phyloP scores from a whole-genome alignment of 1,139 yeast species.

The Debaryomyces subglobosus region DNA sequence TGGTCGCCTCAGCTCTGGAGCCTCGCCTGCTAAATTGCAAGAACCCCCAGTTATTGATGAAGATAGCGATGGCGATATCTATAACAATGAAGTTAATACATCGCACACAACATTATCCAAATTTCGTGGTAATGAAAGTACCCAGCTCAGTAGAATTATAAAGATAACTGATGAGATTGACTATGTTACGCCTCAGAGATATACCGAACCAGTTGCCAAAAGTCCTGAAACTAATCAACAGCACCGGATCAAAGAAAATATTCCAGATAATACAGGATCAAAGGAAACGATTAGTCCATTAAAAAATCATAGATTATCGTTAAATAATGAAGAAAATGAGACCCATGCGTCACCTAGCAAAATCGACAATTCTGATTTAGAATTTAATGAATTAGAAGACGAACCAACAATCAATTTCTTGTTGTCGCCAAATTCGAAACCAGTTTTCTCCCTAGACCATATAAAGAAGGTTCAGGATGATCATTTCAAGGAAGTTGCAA shows the following conservation, averaged over 20 bases:
- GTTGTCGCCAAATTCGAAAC: conserved; percentile 41
- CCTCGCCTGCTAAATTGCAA: conserved; percentile 16
- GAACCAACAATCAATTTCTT: conserved; percentile 37
- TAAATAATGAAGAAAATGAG: background rate
- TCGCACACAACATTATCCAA: background rate
- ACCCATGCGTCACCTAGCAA: conserved; percentile 5
- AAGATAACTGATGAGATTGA: conserved; percentile 19
- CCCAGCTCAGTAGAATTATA: conserved; percentile 27
- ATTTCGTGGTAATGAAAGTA: conserved; percentile 16
- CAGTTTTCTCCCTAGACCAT: conserved; percentile 37
- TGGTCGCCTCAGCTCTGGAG: conserved; percentile 22
- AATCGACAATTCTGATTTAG: conserved; percentile 9
- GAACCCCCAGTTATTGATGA: conserved; percentile 23
- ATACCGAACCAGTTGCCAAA: conserved; percentile 46
- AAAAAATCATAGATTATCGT: conserved; percentile 17
- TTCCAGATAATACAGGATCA: conserved; percentile 13
- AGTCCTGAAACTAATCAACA: conserved; percentile 45
- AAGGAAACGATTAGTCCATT: conserved; percentile 31
- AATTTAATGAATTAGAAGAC: conserved; percentile 16
- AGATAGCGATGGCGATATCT: conserved; percentile 31
- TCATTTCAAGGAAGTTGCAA: conserved; percentile 23
- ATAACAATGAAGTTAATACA: conserved; percentile 9
- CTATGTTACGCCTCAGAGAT: conserved; percentile 43
- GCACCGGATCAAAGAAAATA: conserved; percentile 22
- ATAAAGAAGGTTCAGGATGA: conserved; percentile 33